Percentiles rank a stretch among this genome's conserved stretches.
phyloP scores from a whole-genome alignment of 192 early-diverging fungal species.

The Backusella tuberculispora region DNA sequence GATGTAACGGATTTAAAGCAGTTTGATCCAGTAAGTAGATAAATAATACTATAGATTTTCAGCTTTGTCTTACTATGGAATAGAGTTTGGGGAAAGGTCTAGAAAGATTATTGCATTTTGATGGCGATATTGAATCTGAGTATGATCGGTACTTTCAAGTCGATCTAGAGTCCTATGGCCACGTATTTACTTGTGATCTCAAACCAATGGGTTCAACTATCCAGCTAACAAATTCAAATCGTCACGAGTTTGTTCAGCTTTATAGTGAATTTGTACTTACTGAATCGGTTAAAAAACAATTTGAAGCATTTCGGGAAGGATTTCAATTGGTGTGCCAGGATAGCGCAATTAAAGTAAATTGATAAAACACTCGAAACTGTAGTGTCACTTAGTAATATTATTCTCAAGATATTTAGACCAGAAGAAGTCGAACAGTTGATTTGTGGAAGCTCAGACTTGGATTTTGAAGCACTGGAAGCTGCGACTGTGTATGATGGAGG shows the following conservation, averaged over 20 bases:
- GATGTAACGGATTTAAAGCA: conserved; percentile 75
- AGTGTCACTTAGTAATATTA: background rate
- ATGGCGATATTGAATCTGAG: conserved; percentile 69
- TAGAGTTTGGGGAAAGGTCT: conserved; percentile 77
- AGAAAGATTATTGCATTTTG: conserved; percentile 68
- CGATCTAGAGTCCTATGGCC: conserved; percentile 70
- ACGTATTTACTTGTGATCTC: conserved; percentile 65
- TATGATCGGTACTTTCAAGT: conserved; percentile 86
- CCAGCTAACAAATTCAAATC: conserved; percentile 71
- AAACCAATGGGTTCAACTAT: conserved; percentile 66
- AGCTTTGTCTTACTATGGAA: background rate
- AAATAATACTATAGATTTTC: background rate
- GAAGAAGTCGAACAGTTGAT: conserved; percentile 91
- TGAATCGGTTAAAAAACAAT: conserved; percentile 66
- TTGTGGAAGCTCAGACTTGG: conserved; percentile 83
- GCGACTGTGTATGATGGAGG: conserved; percentile 89
- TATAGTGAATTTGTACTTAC: conserved; percentile 84
- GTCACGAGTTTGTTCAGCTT: conserved; percentile 79
- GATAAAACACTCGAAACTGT: conserved; percentile 11
- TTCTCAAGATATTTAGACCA: conserved; percentile 72
- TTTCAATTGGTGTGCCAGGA: conserved; percentile 73
- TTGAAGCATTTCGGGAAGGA: conserved; percentile 81
- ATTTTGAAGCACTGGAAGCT: conserved; percentile 79
- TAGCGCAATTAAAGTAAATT: conserved; percentile 61
- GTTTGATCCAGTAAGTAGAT: conserved; percentile 66